Base-by-base conservation (phyloP, 768 basidiomycete species). In the Rhodotorula toruloides region DNA sequence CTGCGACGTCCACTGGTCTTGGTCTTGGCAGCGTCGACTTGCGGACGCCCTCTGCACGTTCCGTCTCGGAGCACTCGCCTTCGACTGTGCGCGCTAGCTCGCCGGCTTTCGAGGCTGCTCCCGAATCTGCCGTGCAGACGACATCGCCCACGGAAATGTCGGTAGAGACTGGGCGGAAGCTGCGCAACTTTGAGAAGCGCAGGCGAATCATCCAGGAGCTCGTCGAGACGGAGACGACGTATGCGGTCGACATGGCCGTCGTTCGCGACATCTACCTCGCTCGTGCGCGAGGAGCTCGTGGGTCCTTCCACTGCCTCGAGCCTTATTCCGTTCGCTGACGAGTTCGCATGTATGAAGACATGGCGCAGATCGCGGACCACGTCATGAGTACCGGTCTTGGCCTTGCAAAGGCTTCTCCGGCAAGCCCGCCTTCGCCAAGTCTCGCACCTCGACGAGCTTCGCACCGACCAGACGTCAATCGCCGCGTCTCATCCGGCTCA, bases 221-320 rank as follows among this genome's bases (percentile, higher is more conserved):
- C 72, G 84, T 98, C 54, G 89, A 90, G 77, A 97, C 91, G 1
- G 96, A 99, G 78, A 86, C 90, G 72, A 91, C 91, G 79, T 98
- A 91, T 77, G 94, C 98, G 10, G 88, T 90, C 78, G 96, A 98
- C 79, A 81, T 99, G 70, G 92, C 96, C 77, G 86, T 91, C 74
- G 89, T 98, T 83, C 92, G 94, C 84, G 92, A 91, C 72, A 74
- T 86, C 76, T 37, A 65, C 59, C 44, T 74, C 54, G 58, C 67
- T 12, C 25, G 58, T 34, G 66, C 56, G 22, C 67, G 50, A 29
- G 61, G 61, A 54, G 65, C 61, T 27, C 65, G 70, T 71, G 32
- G 19, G 65, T 54, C 27, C 16, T 29, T 44, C n/a, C 37, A 40
- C 48, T n/a, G 21, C 13, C 42, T n/a, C n/a, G n/a, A n/a, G n/a